Evolutionary conservation across 345 rosid species (phyloP).

Genomic region (Populus nigra): DNA sequence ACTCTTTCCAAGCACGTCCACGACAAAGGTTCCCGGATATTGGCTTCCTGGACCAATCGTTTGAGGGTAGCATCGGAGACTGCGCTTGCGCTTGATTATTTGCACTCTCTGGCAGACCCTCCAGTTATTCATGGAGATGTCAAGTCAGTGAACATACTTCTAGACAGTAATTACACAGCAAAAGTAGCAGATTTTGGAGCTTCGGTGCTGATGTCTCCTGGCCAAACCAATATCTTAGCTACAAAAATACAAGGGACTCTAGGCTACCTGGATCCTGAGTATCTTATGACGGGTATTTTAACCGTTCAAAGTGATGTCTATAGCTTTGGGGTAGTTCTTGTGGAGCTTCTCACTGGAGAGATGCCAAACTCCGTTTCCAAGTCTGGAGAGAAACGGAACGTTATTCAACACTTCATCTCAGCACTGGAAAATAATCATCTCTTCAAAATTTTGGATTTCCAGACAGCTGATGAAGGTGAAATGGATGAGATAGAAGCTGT

Average conservation of each 20-base stretch:
- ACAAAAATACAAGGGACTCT: slow-evolving; percentile 26
- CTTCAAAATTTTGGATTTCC: not conserved
- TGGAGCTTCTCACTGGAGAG: slow-evolving; percentile 32
- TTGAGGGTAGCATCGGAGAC: slow-evolving; percentile 23
- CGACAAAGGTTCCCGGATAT: slow-evolving; percentile 2
- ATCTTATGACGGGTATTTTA: slow-evolving; percentile 20
- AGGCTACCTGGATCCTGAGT: slow-evolving; percentile 41
- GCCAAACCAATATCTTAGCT: not conserved
- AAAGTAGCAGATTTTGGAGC: slow-evolving; percentile 41
- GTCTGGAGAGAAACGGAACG: not conserved
- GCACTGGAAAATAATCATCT: not conserved
- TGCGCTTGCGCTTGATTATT: slow-evolving; percentile 31
- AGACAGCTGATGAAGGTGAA: not conserved
- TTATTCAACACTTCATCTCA: slow-evolving; percentile 17
- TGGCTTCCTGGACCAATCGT: slow-evolving; percentile 20
- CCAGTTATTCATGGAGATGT: slow-evolving; percentile 39
- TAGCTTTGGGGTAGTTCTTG: slow-evolving; percentile 35
- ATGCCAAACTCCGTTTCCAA: not conserved
- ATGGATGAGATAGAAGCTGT: not conserved
- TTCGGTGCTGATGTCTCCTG: slow-evolving; percentile 23
- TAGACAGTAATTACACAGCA: slow-evolving; percentile 29
- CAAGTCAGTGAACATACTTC: slow-evolving; percentile 33
- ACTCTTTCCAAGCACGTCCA: slow-evolving; percentile 24
- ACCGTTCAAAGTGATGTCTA: slow-evolving; percentile 34
- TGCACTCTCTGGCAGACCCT: slow-evolving; percentile 36